Base-by-base conservation (phyloP, 495 filamentous ascomycete species). In the Margaritispora aquatica region DNA sequence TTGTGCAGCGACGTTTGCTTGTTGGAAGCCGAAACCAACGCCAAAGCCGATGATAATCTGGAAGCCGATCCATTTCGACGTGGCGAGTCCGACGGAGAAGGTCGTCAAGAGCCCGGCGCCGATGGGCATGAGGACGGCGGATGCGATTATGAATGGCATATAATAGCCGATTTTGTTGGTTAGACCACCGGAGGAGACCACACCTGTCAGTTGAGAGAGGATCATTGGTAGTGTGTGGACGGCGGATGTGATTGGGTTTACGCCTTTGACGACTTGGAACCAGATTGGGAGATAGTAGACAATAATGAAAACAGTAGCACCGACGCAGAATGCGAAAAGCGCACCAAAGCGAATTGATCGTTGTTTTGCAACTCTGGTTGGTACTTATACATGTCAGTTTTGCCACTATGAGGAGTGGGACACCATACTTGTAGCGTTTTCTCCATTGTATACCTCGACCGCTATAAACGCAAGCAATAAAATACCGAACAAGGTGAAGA, bases 221-320 rank as follows among this genome's bases (percentile, higher is more conserved):
- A 84, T 71, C 8, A 82, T 56, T 10, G 81, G 75, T 11, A 61
- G 21, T 2, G 24, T 48, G 20, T 51, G 59, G 20, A 61, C 26
- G n/a, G 34, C 36, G 1, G 51, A 55, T 20, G 17, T n/a, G 31
- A 56, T 51, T 21, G 59, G 51, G 26, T 23, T 26, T n/a, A 34
- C 82, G 55, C 78, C 81, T 58, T 87, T 84, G 69, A 92, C 82
- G 4, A 86, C 84, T 64, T 92, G 88, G 74, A 92, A 90, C 24
- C 27, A 53, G 26, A 51, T 54, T n/a, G 61, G 57, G 20, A 75
- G 62, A n/a, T 69, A 24, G 19, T 23, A 63, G 10, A 72, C 74
- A 9, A 53, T 49, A 8, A 68, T 3, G 2, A 78, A 47, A 21
- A 67, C 61, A 15, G 53, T 56, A 44, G 73, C 47, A 53, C 54